Evolutionary conservation across 495 filamentous ascomycete genomes (phyloP).

Genomic region (Lepidopterella palustris): DNA sequence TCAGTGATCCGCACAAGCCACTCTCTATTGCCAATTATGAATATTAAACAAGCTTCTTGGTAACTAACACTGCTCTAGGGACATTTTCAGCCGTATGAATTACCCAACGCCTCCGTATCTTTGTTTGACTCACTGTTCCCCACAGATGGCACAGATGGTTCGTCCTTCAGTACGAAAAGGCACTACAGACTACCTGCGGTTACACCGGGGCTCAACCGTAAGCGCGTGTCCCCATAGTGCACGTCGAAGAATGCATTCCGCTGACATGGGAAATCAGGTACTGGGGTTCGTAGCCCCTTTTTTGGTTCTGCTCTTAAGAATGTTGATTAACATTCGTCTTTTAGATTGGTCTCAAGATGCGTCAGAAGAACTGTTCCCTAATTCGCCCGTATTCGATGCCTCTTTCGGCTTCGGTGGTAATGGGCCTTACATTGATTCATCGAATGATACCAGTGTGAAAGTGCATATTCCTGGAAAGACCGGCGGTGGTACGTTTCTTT

Average conservation of each 20-base stretch:
- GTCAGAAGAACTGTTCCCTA: not conserved
- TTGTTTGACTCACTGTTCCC: not conserved
- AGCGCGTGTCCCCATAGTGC: not conserved
- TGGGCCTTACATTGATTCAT: not conserved
- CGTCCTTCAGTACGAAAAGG: conserved; percentile 2
- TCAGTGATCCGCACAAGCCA: not conserved
- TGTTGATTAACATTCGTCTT: too few species aligned
- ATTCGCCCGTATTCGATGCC: not conserved
- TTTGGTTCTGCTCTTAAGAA: not conserved
- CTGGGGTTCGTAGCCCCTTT: not conserved
- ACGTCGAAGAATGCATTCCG: not conserved
- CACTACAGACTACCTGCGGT: not conserved
- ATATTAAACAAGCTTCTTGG: not conserved
- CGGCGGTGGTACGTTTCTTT: not conserved
- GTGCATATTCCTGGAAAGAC: not conserved
- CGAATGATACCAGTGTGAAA: not conserved
- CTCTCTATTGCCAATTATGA: not conserved
- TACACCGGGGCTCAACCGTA: not conserved
- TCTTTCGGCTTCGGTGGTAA: not conserved
- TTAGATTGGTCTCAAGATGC: not conserved
- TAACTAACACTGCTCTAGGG: not conserved
- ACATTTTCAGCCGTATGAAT: not conserved
- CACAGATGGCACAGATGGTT: conserved; percentile 4
- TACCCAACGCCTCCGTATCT: not conserved
- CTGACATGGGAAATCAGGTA: not conserved